Evolutionary conservation across 169 alveolate species (phyloP), one percentile per base, ranked within the genome.

Genomic region (Eimeria necatrix): DNA sequence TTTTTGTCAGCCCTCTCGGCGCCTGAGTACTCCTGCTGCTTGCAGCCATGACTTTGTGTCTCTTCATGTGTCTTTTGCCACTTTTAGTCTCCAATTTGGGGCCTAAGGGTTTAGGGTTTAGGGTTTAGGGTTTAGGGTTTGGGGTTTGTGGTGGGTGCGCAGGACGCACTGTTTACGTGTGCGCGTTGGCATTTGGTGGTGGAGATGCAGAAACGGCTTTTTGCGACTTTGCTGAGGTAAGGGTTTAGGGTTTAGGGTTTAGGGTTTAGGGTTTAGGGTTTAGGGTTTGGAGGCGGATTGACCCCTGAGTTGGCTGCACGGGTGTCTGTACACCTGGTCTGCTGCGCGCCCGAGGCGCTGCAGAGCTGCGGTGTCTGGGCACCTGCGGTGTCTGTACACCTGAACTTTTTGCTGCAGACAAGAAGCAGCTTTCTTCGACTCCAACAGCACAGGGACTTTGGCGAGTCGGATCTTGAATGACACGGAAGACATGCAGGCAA

Each of bases 401-500:
- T 32, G 41, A 32, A 32, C 41, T 32, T 32, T 16, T 12, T 68
- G n/a, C 59, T 74, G 84, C 94, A 88, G 94, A 5, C 94, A 88
- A 51, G 94, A 88, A 14, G 48, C 51, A 8, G 80, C 94, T n/a
- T 88, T 88, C 86, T 88, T 88, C 52, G 94, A 88, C 26, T 8
- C 53, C 20, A 52, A 88, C 59, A 20, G 61, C 74, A 74, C 80
- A 16, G 94, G 94, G 24, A 71, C 94, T 32, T 73, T 88, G 60
- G 86, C 94, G 12, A 71, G 94, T n/a, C 85, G 94, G 26, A 53
- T 88, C 18, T 56, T 88, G 32, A 88, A 88, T 56, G 94, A 88
- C 94, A 88, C 94, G 4, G 94, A 88, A 51, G 94, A 88, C 53
- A 73, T 88, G 68, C 94, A 88, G 94, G 94, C 70, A 49, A 64